These are phyloP conservation scores for Petrea volubilis DNA, from an alignment of 257 asterid species.

Conservation along the genomic window DNA sequence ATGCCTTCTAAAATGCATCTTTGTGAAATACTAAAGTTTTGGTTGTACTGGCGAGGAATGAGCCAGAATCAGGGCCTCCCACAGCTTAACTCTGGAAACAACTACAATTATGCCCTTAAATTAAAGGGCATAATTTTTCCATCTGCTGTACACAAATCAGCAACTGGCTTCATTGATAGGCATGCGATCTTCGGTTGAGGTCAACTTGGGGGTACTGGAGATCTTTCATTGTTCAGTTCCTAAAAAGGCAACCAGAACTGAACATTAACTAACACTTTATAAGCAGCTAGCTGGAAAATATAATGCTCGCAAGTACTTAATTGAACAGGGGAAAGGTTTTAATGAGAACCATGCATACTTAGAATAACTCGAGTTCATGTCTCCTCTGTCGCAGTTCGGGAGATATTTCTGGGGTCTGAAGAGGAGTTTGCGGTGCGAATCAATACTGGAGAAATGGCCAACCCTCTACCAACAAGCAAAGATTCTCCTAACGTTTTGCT, in stretches of 20 bases:
- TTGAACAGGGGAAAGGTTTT: neutral
- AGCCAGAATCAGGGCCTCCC: neutral
- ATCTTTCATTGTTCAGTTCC: slow-evolving; percentile 79
- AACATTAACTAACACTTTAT: neutral
- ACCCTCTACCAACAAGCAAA: slow-evolving; percentile 71
- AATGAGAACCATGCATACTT: neutral
- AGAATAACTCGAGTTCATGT: slow-evolving; percentile 75
- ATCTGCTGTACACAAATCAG: no score
- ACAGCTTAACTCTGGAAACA: neutral
- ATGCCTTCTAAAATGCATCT: neutral
- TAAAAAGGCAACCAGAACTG: slow-evolving; percentile 20
- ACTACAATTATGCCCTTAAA: neutral
- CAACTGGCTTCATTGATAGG: no score
- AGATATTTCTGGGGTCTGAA: slow-evolving; percentile 71
- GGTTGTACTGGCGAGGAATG: neutral
- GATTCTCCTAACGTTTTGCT: slow-evolving; percentile 75
- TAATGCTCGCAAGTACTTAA: neutral
- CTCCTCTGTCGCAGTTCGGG: slow-evolving; percentile 61
- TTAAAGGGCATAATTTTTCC: neutral
- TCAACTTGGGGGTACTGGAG: slow-evolving; percentile 53
- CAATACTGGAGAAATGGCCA: slow-evolving; percentile 65
- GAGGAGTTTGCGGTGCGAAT: slow-evolving; percentile 83
- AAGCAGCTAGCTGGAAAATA: neutral
- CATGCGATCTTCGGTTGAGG: no score
- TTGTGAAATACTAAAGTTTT: neutral